These are phyloP conservation scores for Geotrichum cucujoidarum DNA, from an alignment of 1,139 yeast genomes.

Conservation along the genomic window DNA sequence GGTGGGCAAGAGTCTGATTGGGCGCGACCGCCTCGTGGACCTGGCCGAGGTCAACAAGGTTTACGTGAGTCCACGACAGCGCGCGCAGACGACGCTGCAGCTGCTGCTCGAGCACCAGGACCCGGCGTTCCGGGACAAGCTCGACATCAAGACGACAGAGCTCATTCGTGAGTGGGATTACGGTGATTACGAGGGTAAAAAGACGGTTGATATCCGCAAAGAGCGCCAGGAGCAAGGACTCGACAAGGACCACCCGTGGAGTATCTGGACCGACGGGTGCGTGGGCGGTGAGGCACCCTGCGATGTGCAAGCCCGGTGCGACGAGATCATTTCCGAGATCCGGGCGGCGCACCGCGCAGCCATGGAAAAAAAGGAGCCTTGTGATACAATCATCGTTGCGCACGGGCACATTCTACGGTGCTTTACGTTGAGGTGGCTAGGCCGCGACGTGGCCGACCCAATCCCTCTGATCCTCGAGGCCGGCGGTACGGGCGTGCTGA, in stretches of 20 bases:
- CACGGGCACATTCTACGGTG: constrained; percentile 92
- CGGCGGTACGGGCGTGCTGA: constrained; percentile 89
- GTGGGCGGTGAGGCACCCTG: constrained; percentile 74
- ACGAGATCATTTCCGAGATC: constrained; percentile 57
- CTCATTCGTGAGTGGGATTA: constrained; percentile 90
- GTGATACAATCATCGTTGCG: constrained; percentile 78
- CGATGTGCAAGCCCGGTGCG: constrained; percentile 66
- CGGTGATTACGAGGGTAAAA: constrained; percentile 88
- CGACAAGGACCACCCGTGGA: constrained; percentile 51
- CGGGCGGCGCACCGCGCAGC: constrained; percentile 59
- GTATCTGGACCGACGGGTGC: constrained; percentile 89
- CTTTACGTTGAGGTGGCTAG: constrained; percentile 83
- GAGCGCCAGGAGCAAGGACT: constrained; percentile 60
- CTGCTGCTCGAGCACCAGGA: constrained; percentile 40
- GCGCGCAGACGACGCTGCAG: constrained; percentile 73
- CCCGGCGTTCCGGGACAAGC: not conserved
- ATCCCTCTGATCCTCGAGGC: constrained; percentile 75
- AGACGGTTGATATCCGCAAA: constrained; percentile 59
- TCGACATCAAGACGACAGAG: constrained; percentile 41
- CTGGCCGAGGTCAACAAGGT: constrained; percentile 59
- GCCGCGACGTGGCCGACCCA: constrained; percentile 59
- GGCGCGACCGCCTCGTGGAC: constrained; percentile 54
- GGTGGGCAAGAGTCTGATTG: constrained; percentile 69
- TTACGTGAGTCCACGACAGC: constrained; percentile 69
- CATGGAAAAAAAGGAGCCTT: constrained; percentile 47